A percentile compares a stretch with the other conserved stretches of the same genome.
These are phyloP conservation scores for Eucalyptus regnans DNA, from an alignment of 345 rosid genomes.

Conservation along the genomic window DNA sequence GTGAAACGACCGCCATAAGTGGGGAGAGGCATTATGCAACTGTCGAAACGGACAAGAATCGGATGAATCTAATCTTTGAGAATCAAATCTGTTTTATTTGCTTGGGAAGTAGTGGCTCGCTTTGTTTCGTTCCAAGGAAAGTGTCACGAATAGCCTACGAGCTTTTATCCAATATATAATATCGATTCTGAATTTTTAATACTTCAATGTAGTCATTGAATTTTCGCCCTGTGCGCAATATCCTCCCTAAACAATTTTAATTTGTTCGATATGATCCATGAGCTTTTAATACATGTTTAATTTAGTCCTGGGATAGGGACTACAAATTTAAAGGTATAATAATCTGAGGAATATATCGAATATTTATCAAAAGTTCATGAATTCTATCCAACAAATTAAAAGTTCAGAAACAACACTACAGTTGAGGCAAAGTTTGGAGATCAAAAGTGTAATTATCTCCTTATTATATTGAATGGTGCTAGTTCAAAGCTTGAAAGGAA, in stretches of 20 bases:
- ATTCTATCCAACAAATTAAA: not conserved
- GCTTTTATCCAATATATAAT: not conserved
- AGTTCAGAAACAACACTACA: not conserved
- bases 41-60: not conserved
- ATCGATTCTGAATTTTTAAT: not conserved
- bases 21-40: not conserved
- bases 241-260: rapidly evolving
- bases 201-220: not conserved
- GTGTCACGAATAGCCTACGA: rapidly evolving
- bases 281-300: not conserved
- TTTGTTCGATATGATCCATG: rapidly evolving
- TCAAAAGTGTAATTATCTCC: not conserved
- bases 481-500: not conserved
- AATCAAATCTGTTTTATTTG: not conserved
- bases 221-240: rapidly evolving
- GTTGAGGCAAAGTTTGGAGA: rapidly evolving
- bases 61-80: not conserved
- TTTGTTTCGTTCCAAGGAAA: not conserved
- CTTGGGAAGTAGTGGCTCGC: not conserved
- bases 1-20: not conserved
- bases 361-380: not conserved
- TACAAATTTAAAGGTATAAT: not conserved
- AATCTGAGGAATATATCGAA: rapidly evolving
- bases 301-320: rapidly evolving
- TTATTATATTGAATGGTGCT: not conserved